These are phyloP conservation scores for Cordyceps farinosa DNA, from an alignment of 2,329 filamentous ascomycete species.

Conservation along the genomic window DNA sequence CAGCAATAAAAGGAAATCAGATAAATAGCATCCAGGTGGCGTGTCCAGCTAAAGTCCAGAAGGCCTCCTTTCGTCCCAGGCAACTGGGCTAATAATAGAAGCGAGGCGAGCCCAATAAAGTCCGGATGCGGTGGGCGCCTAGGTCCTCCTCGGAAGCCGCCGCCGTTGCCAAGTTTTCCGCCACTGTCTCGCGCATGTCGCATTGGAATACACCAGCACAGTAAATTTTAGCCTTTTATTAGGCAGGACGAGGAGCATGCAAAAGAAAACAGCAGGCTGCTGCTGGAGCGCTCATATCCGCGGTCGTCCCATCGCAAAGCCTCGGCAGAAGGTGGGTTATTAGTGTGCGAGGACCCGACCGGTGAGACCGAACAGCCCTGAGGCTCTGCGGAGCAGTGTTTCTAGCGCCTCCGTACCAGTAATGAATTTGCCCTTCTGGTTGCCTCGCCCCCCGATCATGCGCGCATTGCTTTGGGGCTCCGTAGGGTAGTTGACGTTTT, in stretches of 20 bases:
- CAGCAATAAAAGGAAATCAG: too few species aligned
- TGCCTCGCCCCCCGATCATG: too few species aligned
- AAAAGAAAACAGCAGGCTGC: neutral
- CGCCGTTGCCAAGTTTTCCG: conserved; percentile 1
- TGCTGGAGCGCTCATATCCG: neutral
- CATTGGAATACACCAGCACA: too few species aligned
- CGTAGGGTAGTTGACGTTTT: too few species aligned
- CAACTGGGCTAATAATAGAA: neutral
- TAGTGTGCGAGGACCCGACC: neutral
- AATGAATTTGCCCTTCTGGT: too few species aligned
- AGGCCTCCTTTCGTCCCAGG: neutral
- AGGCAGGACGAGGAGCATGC: neutral
- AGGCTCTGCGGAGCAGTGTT: neutral
- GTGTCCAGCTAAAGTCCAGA: neutral
- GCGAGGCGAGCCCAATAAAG: neutral
- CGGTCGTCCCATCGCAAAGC: neutral
- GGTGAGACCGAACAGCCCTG: conserved; percentile 6
- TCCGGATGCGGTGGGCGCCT: neutral
- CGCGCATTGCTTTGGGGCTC: too few species aligned
- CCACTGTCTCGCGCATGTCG: neutral
- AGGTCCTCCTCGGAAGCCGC: conserved; percentile 2
- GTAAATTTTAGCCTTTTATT: neutral
- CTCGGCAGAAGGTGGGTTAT: neutral
- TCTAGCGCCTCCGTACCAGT: too few species aligned
- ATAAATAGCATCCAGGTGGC: neutral